phyloP scores from a whole-genome alignment of 805 yeast genomes.

The Sporopachydermia lactativora region DNA sequence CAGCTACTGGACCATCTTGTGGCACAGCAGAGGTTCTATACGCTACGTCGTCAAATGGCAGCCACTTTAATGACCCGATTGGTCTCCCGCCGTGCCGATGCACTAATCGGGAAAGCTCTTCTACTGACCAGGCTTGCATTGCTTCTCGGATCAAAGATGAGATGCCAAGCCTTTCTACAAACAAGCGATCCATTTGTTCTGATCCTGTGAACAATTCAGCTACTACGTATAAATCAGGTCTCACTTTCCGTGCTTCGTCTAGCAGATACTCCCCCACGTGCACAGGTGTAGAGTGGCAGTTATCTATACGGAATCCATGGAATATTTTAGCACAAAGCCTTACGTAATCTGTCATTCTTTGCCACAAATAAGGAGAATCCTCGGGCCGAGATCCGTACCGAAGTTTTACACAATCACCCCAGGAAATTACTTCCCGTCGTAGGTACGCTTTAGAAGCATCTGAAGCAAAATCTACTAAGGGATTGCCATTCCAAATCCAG shows the following conservation, averaged over 20 bases:
- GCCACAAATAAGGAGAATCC: slow-evolving; percentile 87
- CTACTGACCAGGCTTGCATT: slow-evolving; percentile 89
- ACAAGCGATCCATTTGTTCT: slow-evolving; percentile 77
- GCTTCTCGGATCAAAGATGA: slow-evolving; percentile 89
- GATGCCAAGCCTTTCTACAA: slow-evolving; percentile 82
- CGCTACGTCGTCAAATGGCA: slow-evolving; percentile 41
- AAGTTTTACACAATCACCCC: slow-evolving; percentile 95
- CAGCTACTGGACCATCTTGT: slow-evolving; percentile 19
- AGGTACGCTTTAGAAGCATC: slow-evolving; percentile 63
- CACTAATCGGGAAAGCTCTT: slow-evolving; percentile 71
- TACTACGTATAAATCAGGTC: slow-evolving; percentile 81
- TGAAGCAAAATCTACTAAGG: slow-evolving; percentile 87
- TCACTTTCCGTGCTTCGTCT: slow-evolving; percentile 74
- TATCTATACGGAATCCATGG: slow-evolving; percentile 85
- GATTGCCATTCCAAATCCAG: slow-evolving; percentile 98
- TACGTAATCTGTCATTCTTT: slow-evolving; percentile 70
- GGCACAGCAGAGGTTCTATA: slow-evolving; percentile 10
- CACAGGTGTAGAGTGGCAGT: slow-evolving; percentile 91
- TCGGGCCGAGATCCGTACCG: slow-evolving; percentile 66
- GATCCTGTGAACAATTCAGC: slow-evolving; percentile 93
- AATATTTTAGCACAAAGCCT: slow-evolving; percentile 58
- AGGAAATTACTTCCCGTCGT: slow-evolving; percentile 84
- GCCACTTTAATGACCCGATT: slow-evolving; percentile 77
- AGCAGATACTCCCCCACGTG: slow-evolving; percentile 85
- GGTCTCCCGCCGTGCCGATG: slow-evolving; percentile 94